Percentiles rank a stretch among this genome's conserved stretches.
Conservation (phyloP, 106 monocot genomes). For the Hemerocallis citrina region DNA sequence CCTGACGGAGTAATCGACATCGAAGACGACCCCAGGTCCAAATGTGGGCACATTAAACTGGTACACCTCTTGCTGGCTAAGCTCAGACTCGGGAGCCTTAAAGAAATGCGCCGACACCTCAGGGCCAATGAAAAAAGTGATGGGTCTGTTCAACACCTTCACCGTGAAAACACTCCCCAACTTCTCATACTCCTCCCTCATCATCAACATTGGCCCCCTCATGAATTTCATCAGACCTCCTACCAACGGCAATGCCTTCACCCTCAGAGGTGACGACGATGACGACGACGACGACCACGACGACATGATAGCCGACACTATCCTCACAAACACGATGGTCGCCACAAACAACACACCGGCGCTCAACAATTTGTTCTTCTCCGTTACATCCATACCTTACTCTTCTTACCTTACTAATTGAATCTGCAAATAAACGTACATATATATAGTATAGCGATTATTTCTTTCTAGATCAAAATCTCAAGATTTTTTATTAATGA, state of each 20-base stretch:
- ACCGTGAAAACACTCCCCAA: conserved; percentile 73
- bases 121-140: conserved; percentile 71
- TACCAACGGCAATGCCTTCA: conserved; percentile 39
- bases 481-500: too few species aligned
- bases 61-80: conserved; percentile 85
- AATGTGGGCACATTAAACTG: conserved; percentile 79
- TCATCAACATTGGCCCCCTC: conserved; percentile 64
- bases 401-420: too few species aligned
- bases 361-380: conserved; percentile 31
- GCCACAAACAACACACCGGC: conserved; percentile 28
- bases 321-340: conserved; percentile 38
- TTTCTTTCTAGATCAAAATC: too few species aligned
- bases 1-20: conserved; percentile 71
- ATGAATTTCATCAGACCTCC: conserved; percentile 64
- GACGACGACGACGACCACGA: conserved; percentile 15
- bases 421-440: too few species aligned
- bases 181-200: conserved; percentile 55
- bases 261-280: conserved; percentile 37
- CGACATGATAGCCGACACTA: conserved; percentile 14
- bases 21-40: conserved; percentile 75
- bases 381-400: conserved; percentile 43
- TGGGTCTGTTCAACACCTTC: conserved; percentile 33
- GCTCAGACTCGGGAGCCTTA: conserved; percentile 64
- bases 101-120: conserved; percentile 82
- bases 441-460: too few species aligned